Conservation (phyloP, 495 filamentous ascomycete genomes). For the Parathielavia appendiculata region DNA sequence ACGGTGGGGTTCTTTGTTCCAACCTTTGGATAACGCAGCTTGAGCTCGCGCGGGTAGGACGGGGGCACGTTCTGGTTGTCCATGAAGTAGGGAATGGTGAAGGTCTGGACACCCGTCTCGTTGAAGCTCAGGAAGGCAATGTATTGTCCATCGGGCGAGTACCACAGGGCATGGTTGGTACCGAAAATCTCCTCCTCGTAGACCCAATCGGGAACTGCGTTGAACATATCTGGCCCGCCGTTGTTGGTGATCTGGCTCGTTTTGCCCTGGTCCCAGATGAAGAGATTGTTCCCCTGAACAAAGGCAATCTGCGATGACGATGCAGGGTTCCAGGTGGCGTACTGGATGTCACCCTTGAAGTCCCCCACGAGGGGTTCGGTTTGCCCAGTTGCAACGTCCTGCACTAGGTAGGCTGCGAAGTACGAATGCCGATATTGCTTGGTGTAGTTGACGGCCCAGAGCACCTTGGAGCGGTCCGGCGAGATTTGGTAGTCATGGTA, state of each 20-base stretch:
- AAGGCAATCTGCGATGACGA: constrained; percentile 48
- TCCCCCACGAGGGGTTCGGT: constrained; percentile 42
- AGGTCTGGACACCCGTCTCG: constrained; percentile 54
- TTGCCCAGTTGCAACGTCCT: constrained; percentile 44
- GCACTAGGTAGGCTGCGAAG: constrained; percentile 52
- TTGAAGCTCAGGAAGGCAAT: constrained; percentile 55
- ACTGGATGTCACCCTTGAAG: constrained; percentile 52
- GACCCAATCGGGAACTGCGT: constrained; percentile 58
- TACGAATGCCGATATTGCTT: constrained; percentile 56
- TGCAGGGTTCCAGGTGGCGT: constrained; percentile 46
- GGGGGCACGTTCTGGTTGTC: constrained; percentile 42
- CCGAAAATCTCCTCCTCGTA: constrained; percentile 59
- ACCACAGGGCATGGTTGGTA: constrained; percentile 49
- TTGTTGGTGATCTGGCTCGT: constrained; percentile 49
- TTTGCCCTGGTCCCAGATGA: constrained; percentile 44
- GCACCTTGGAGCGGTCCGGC: constrained; percentile 41
- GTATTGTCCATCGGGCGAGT: constrained; percentile 52
- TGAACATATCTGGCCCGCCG: constrained; percentile 51
- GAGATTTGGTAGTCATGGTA: constrained; percentile 35
- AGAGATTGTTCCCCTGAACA: constrained; percentile 53
- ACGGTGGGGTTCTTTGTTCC: constrained; percentile 54
- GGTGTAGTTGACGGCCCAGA: constrained; percentile 52
- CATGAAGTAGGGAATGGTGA: constrained; percentile 56
- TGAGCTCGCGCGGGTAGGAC: constrained; percentile 46
- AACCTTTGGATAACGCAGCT: constrained; percentile 54